A percentile compares a stretch with the other conserved stretches of the same genome.
phyloP scores from a whole-genome alignment of 495 filamentous ascomycete genomes.

The Talaromyces thailandensis region DNA sequence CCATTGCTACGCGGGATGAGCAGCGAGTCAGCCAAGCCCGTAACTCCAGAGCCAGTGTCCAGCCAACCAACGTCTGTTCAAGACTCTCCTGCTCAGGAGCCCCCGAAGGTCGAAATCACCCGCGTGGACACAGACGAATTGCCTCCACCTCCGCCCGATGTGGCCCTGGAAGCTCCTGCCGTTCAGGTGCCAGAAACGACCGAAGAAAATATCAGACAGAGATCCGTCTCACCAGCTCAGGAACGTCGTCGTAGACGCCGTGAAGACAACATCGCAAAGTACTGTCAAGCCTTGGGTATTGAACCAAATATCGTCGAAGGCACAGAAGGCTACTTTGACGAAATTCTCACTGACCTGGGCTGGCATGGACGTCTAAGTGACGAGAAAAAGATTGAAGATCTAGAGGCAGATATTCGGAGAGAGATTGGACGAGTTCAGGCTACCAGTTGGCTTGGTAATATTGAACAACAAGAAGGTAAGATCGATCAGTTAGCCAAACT shows the following conservation, averaged over 20 bases:
- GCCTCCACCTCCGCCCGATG: slow-evolving; percentile 20
- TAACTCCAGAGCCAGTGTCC: slow-evolving; percentile 12
- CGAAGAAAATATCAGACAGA: slow-evolving; percentile 23
- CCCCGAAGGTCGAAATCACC: slow-evolving; percentile 35
- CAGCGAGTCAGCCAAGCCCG: slow-evolving; percentile 19
- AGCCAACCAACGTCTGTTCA: slow-evolving; percentile 8
- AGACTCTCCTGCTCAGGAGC: slow-evolving; percentile 11
- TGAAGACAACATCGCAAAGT: slow-evolving; percentile 67
- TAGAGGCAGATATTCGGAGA: slow-evolving; percentile 74
- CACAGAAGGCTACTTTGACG: slow-evolving; percentile 63
- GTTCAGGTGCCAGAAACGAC: slow-evolving; percentile 13
- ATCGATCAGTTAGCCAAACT: slow-evolving; percentile 72
- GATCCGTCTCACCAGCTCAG: slow-evolving; percentile 25
- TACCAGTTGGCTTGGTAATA: slow-evolving; percentile 80
- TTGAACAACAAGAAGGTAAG: slow-evolving; percentile 84
- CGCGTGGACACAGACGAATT: slow-evolving; percentile 16
- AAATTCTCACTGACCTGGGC: slow-evolving; percentile 76
- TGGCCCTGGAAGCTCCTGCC: slow-evolving; percentile 25
- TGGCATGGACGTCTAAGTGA: slow-evolving; percentile 73
- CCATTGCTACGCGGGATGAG: slow-evolving; percentile 40
- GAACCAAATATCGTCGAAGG: slow-evolving; percentile 60
- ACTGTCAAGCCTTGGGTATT: slow-evolving; percentile 67
- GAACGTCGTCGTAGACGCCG: slow-evolving; percentile 51
- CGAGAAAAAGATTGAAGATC: slow-evolving; percentile 65
- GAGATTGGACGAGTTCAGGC: slow-evolving; percentile 87